Evolutionary conservation across 805 yeast genomes (phyloP), one percentile per base, ranked within the genome.

Genomic region (Wickerhamomyces sydowiorum): DNA sequence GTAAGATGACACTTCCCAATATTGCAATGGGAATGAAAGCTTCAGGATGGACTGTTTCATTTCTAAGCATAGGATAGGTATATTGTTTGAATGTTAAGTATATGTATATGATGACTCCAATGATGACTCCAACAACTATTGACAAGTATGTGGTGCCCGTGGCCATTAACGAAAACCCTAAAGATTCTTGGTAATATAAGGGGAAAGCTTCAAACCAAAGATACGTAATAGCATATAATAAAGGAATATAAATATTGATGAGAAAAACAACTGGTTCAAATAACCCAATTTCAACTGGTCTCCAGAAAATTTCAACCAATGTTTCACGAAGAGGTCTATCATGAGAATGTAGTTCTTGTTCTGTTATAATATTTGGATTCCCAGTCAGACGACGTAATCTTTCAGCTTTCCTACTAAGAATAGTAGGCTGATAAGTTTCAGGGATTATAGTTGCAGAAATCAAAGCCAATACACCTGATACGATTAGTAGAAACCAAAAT

Each of bases 131-230:
- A 28, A 74, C 64, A 38, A 68, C 51, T 30, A 73, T 58, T 14
- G 76, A 65, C 32, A 75, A 36, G 57, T 67, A 80, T 1, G 80
- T 59, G 3, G 66, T 58, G 17, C 82, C 80, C 24, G 58, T 46
- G 40, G 72, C 76, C 25, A 76, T 65, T 20, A 66, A 51, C 4
- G 75, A 67, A 57, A 80, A 80, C 25, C 65, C 53, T 48, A 75
- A 66, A 19, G 65, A 52, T 3, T 66, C 73, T 8, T 46, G 42
- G 46, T 72, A 80, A 3, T 75, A 78, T 29, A 78, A 63, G 9
- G 86, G 86, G 60, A 76, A 76, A 5, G 77, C 78, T 57, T 80
- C 85, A 50, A 79, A 76, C 66, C 75, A 79, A 19, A 77, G 56
- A 55, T 76, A 80, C 46, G 75, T 49, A 24, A 72, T 57, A 23